phyloP scores from a whole-genome alignment of 1,284 basidiomycete genomes.

The Ceratobasidium sp. region DNA sequence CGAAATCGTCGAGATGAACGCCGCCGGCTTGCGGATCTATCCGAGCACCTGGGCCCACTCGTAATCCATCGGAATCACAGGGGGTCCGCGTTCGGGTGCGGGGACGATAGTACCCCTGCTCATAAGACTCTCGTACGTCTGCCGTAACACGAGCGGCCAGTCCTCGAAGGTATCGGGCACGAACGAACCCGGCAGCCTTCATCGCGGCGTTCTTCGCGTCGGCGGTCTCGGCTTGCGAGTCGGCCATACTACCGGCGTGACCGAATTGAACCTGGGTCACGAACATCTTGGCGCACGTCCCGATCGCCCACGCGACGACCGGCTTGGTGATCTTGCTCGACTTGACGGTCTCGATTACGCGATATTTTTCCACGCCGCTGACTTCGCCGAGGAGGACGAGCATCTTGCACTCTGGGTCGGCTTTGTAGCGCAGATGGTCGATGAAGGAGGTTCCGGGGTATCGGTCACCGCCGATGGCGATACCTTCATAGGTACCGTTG shows the following conservation, averaged over 20 bases:
- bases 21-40: conserved; percentile 97
- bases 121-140: conserved; percentile 89
- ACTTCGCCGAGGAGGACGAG: conserved; percentile 98
- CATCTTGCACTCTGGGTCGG: conserved; percentile 98
- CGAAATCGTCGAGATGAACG: conserved; percentile 99
- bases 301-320: conserved; percentile 99
- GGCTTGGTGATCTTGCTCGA: conserved; percentile 95
- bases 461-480: conserved; percentile 98
- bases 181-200: conserved; percentile 93
- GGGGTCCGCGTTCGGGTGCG: conserved; percentile 86
- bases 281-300: conserved; percentile 99
- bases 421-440: conserved; percentile 98
- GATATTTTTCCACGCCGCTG: conserved; percentile 98
- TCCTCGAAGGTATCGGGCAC: conserved; percentile 99
- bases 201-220: conserved; percentile 98
- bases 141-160: conserved; percentile 84
- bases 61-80: conserved; percentile 99
- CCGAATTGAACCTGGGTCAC: conserved; percentile 99
- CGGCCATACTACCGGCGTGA: conserved; percentile 98
- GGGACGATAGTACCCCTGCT: conserved; percentile 74
- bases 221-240: conserved; percentile 96
- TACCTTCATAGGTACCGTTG: conserved; percentile 99
- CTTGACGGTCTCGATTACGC: conserved; percentile 98
- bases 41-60: conserved; percentile 99
- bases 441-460: conserved; percentile 99